These are phyloP conservation scores for Sistotremastrum suecicum DNA, from an alignment of 768 basidiomycete species.

Conservation along the genomic window DNA sequence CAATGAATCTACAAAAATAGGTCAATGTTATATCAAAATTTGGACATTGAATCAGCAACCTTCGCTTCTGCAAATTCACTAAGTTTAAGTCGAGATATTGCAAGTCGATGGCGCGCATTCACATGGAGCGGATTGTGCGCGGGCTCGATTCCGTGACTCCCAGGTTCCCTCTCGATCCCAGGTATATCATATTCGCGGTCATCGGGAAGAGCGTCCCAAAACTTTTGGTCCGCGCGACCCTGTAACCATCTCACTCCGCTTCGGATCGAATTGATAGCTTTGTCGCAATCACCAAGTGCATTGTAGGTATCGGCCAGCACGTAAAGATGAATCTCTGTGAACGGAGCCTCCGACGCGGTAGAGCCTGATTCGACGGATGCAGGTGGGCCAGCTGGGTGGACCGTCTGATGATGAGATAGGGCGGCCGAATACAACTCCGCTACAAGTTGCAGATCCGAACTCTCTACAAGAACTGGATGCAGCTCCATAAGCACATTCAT, in stretches of 20 bases:
- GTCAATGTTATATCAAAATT: not conserved
- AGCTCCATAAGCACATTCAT: conserved; percentile 67
- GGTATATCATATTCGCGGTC: conserved; percentile 75
- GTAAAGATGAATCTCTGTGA: conserved; percentile 57
- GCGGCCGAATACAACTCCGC: conserved; percentile 57
- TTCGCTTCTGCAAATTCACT: conserved; percentile 71
- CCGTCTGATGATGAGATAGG: conserved; percentile 47
- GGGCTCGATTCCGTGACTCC: conserved; percentile 34
- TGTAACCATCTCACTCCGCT: conserved; percentile 86
- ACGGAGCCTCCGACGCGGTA: conserved; percentile 21
- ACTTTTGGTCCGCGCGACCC: conserved; percentile 52
- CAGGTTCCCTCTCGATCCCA: conserved; percentile 17
- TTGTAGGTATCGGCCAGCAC: conserved; percentile 79
- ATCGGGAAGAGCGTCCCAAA: conserved; percentile 75
- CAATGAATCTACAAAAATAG: conserved; percentile 51
- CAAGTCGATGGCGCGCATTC: conserved; percentile 71
- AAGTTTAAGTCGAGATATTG: conserved; percentile 67
- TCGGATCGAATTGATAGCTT: conserved; percentile 54
- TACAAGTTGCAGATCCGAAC: conserved; percentile 51
- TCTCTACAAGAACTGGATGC: conserved; percentile 60
- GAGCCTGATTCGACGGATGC: conserved; percentile 14
- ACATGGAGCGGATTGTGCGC: conserved; percentile 55
- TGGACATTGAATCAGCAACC: conserved; percentile 26
- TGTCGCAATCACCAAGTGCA: conserved; percentile 48
- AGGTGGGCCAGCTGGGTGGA: conserved; percentile 30